phyloP scores from a whole-genome alignment of 2,329 filamentous ascomycete genomes.

The Trichoderma asperellum region DNA sequence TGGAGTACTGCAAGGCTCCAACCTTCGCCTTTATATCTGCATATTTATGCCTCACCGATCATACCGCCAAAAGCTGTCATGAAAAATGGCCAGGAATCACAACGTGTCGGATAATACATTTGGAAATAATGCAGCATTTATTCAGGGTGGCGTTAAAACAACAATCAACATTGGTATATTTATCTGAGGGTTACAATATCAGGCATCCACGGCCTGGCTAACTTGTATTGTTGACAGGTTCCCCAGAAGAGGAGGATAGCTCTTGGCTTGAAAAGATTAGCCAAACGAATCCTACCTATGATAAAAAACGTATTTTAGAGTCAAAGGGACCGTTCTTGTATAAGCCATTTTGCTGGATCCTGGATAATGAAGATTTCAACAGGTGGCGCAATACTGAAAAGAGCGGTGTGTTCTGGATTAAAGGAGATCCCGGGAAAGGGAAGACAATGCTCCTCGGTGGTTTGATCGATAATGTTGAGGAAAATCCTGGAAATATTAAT shows the following conservation, averaged over 20 bases:
- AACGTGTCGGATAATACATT: neutral
- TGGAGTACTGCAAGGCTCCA: neutral
- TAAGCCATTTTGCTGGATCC: conserved; percentile 43
- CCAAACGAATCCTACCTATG: conserved; percentile 15
- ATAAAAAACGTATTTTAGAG: conserved; percentile 42
- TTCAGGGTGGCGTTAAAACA: neutral
- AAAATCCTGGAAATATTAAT: neutral
- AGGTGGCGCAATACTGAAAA: conserved; percentile 28
- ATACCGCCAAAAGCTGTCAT: neutral
- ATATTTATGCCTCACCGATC: neutral
- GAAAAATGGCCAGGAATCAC: neutral
- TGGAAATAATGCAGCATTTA: neutral
- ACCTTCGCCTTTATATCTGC: neutral
- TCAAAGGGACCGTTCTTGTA: conserved; percentile 42
- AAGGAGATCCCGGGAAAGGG: conserved; percentile 47
- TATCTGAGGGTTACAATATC: neutral
- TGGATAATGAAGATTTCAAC: conserved; percentile 36
- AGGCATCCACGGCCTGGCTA: neutral
- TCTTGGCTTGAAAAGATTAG: neutral
- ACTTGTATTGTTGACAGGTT: neutral
- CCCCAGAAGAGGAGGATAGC: neutral
- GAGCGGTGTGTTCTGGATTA: conserved; percentile 43
- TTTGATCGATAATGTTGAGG: conserved; percentile 35
- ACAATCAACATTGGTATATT: neutral
- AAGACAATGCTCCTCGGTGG: conserved; percentile 50